Base-by-base conservation (phyloP, 305 asterid species). In the Rubia balearica region DNA sequence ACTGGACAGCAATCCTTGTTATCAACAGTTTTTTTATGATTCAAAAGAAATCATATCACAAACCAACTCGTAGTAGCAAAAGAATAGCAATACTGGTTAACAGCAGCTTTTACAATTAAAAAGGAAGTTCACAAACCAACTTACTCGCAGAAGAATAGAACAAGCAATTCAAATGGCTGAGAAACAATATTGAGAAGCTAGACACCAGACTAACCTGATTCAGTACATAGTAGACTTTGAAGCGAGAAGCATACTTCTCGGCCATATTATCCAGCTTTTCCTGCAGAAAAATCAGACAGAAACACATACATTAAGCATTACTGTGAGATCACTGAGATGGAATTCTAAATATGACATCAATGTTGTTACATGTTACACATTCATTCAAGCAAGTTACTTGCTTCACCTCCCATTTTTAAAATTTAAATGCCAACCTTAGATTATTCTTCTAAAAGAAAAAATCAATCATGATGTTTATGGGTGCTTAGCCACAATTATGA, bases 261-360 rank as follows among this genome's bases (percentile, higher is more conserved):
- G 90, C 83, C 69, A 92, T 83, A 60, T 81, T 53, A 30, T 92
- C 97, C 81, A 92, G 74, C 84, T 92, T 93, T 61, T 90, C 95
- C 97, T 90, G 92, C 71, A n/a, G 43, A 33, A 61, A 12, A 61
- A 30, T 5, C 8, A 27, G 11, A 61, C 19, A 3, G 4, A 27
- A 22, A 22, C 17, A 22, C 0, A 33, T 81, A 79, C 65, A 72
- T 7, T 45, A 71, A 30, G 55, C 69, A 38, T 64, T 4, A 27
- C 7, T 11, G 51, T 7, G 5, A 40, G 4, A 73, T 53, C 4
- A 5, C 41, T 43, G 8, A n/a, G 6, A 65, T 41, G 22, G 10
- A 66, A 21, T 56, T 59, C 41, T n/a, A 57, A 40, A 33, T 53
- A 17, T 27, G 53, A n/a, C 30, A 56, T 42, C 17, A 57, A 45